Base-by-base conservation (phyloP, 2,329 filamentous ascomycete species). In the Fusarium sp. region DNA sequence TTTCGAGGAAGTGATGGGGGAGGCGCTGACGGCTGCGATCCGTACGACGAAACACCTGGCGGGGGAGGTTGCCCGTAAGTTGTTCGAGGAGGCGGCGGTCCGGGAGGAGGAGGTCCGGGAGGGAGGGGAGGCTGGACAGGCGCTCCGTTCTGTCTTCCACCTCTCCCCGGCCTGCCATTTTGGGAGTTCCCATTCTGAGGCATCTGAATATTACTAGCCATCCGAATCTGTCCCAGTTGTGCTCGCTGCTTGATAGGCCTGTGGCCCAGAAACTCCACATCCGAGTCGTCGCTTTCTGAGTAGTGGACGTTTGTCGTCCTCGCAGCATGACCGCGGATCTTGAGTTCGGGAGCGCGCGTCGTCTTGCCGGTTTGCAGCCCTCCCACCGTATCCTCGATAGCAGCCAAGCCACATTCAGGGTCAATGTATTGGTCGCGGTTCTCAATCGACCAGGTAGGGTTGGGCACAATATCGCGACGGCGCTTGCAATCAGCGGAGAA, bases 401-500 rank as follows among this genome's bases (percentile, higher is more conserved):
- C 82, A 9, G 80, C 68, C 29, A 82, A 75, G 5, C 79, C 76
- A 64, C 85, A 87, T 10, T 82, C 74, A 6, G 83, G 77, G 76
- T 91, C 87, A 29, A 89, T 59, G 74, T 89, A 91, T 38, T 82
- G 82, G 62, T 85, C 80, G 18, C 84, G 82, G 72, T 89, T 90
- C 52, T 80, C 78, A 63, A 84, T 77, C 34, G 87, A 87, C 89
- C 89, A 92, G 1, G 87, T 89, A 57, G 85, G 83, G 68, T 83
- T 85, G 13, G 69, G 59, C 6, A 75, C 62, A 29, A 65, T 56
- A 34, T 70, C 67, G 35, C 72, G 71, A 34, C 74, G 73, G 34
- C 79, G 64, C 7, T 78, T 80, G 78, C 91, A 93, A 64, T 91
- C 89, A 14, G 86, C 83, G 2, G 88, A 87, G 77, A 87, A 92